Conservation (phyloP, 306 rosid species). For the Acacia acuminata region DNA sequence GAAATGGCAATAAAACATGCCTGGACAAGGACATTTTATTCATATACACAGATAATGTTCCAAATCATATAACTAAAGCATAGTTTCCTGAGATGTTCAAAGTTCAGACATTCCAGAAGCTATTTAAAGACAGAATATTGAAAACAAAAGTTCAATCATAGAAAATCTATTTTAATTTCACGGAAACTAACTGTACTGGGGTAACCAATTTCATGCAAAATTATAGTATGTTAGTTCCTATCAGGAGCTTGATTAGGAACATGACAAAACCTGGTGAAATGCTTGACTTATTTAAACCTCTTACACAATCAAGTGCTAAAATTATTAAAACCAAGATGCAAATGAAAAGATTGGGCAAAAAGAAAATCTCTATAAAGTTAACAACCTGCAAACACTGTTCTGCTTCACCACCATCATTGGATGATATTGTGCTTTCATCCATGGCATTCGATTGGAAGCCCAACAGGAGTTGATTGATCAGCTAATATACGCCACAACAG, state of each 20-base stretch:
- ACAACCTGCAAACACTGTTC: slow-evolving; percentile 54
- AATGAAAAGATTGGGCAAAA: background rate
- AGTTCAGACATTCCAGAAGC: background rate
- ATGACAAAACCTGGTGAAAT: background rate
- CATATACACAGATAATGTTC: background rate
- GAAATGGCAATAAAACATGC: background rate
- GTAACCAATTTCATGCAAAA: background rate
- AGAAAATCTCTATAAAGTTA: slow-evolving; percentile 1
- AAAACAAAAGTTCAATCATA: slow-evolving; percentile 11
- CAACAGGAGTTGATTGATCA: slow-evolving; percentile 46
- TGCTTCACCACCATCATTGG: slow-evolving; percentile 29
- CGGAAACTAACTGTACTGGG: background rate
- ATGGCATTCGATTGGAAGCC: slow-evolving; percentile 36
- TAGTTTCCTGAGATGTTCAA: background rate
- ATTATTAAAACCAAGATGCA: slow-evolving; percentile 6
- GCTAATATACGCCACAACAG: slow-evolving; percentile 22
- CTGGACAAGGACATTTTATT: background rate
- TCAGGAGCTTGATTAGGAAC: background rate
- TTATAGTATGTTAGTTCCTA: background rate
- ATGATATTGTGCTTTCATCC: slow-evolving; percentile 31
- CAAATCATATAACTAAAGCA: background rate
- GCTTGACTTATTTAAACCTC: background rate
- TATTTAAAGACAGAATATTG: background rate
- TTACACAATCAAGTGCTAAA: slow-evolving; percentile 7
- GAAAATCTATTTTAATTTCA: background rate